Percentiles rank a stretch among this genome's conserved stretches.
phyloP scores from a whole-genome alignment of 805 yeast genomes.

The Hagleromyces aurorensis region DNA sequence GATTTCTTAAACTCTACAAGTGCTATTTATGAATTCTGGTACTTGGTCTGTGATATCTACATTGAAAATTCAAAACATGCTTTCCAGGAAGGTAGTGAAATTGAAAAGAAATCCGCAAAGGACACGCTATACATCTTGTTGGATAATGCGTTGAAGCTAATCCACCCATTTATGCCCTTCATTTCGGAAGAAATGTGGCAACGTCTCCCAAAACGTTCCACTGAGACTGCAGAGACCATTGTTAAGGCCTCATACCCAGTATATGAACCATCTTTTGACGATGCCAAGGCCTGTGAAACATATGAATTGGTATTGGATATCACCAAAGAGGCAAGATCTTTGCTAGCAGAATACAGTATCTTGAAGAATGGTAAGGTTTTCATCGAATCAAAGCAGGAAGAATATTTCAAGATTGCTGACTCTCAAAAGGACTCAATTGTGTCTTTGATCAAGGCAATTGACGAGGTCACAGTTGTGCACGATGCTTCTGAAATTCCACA shows the following conservation, averaged over 20 bases:
- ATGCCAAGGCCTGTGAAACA: conserved; percentile 57
- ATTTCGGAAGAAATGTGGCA: conserved; percentile 99
- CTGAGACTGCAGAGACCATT: conserved; percentile 64
- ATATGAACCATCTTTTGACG: conserved; percentile 50
- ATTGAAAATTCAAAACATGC: conserved; percentile 94
- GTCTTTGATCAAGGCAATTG: conserved; percentile 86
- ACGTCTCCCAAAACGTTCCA: conserved; percentile 81
- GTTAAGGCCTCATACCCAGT: conserved; percentile 75
- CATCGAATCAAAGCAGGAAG: conserved; percentile 55
- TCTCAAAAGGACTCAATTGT: conserved; percentile 81
- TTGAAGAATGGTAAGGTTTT: conserved; percentile 80
- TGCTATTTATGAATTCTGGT: conserved; percentile 90
- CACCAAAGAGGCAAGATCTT: conserved; percentile 86
- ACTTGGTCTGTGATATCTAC: conserved; percentile 92
- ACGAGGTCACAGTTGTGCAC: conserved; percentile 58
- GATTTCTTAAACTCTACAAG: conserved; percentile 85
- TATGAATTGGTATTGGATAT: conserved; percentile 80
- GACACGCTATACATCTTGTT: conserved; percentile 90
- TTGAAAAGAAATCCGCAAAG: conserved; percentile 81
- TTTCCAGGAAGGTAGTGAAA: conserved; percentile 83
- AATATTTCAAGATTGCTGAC: conserved; percentile 43
- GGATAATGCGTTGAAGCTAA: conserved; percentile 83
- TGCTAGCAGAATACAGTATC: conserved; percentile 84
- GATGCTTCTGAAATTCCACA: conserved; percentile 56
- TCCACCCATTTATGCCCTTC: conserved; percentile 98